These are phyloP conservation scores for Remersonia thermophila DNA, from an alignment of 2,329 filamentous ascomycete species.

Conservation along the genomic window DNA sequence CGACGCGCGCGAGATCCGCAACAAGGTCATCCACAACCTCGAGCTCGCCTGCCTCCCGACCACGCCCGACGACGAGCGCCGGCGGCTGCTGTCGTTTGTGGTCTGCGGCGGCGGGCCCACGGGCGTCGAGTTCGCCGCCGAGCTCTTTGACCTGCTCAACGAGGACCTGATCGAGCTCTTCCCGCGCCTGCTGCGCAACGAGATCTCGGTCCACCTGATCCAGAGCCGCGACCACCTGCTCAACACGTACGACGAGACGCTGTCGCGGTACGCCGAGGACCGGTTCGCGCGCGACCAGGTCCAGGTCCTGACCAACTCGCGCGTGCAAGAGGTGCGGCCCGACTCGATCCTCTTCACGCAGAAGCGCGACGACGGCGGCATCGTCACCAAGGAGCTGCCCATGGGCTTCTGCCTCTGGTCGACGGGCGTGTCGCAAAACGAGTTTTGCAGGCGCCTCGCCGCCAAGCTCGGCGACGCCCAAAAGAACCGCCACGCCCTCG, in stretches of 20 bases:
- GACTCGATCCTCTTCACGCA: slow-evolving; percentile 88
- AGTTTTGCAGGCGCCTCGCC: slow-evolving; percentile 65
- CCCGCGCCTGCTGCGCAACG: slow-evolving; percentile 82
- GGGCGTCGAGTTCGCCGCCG: slow-evolving; percentile 93
- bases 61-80: slow-evolving; percentile 76
- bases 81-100: slow-evolving; percentile 85
- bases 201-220: slow-evolving; percentile 95
- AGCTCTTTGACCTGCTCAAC: slow-evolving; percentile 90
- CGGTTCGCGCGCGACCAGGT: slow-evolving; percentile 85
- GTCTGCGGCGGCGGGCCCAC: slow-evolving; percentile 90
- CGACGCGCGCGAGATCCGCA: slow-evolving; percentile 81
- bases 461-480: slow-evolving; percentile 64
- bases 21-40: slow-evolving; percentile 77
- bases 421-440: slow-evolving; percentile 80
- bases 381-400: slow-evolving; percentile 82
- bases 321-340: slow-evolving; percentile 74
- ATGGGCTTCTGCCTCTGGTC: slow-evolving; percentile 98
- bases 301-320: slow-evolving; percentile 80
- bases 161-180: slow-evolving; percentile 80
- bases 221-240: slow-evolving; percentile 90
- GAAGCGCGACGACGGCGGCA: slow-evolving; percentile 57
- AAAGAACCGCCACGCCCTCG: slow-evolving; percentile 80
- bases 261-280: slow-evolving; percentile 84
- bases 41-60: slow-evolving; percentile 89
- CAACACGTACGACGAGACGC: slow-evolving; percentile 93